Conservation (phyloP, 2,329 filamentous ascomycete genomes). For the Volutella citrinella region DNA sequence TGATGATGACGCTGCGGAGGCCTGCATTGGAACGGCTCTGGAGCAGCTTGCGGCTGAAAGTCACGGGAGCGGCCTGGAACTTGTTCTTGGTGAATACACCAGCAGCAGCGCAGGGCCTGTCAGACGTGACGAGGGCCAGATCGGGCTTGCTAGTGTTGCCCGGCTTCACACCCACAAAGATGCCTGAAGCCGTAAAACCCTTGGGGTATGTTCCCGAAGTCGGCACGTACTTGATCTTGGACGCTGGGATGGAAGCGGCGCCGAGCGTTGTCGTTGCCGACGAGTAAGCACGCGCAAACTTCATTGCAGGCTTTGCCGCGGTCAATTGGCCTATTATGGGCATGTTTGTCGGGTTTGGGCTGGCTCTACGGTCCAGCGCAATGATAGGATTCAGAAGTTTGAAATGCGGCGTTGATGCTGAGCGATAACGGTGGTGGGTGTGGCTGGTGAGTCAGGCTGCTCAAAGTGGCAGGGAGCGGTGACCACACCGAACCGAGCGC, state of each 20-base stretch:
- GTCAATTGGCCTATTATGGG: no score
- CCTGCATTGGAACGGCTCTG: constrained; percentile 63
- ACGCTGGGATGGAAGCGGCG: constrained; percentile 56
- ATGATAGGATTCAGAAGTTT: no score
- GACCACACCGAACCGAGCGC: no score
- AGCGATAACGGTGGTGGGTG: no score
- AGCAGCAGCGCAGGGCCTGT: constrained; percentile 79
- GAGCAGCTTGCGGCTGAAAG: constrained; percentile 73
- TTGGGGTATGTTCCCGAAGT: constrained; percentile 81
- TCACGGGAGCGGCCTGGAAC: constrained; percentile 94
- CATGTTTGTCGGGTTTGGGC: no score
- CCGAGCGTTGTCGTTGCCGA: constrained; percentile 24
- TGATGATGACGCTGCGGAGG: constrained; percentile 81
- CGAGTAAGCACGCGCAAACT: constrained; percentile 33
- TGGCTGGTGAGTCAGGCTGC: no score
- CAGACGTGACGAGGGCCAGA: constrained; percentile 83
- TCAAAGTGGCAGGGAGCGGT: no score
- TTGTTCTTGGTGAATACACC: constrained; percentile 98
- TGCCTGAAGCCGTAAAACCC: constrained; percentile 83
- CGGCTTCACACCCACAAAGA: constrained; percentile 90
- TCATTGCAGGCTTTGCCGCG: constrained; percentile 25
- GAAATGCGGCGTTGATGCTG: no score
- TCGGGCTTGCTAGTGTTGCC: constrained; percentile 90
- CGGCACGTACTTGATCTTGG: constrained; percentile 90
- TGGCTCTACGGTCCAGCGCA: no score